Base-by-base conservation (phyloP, 768 basidiomycete genomes). In the Cubamyces lactineus region DNA sequence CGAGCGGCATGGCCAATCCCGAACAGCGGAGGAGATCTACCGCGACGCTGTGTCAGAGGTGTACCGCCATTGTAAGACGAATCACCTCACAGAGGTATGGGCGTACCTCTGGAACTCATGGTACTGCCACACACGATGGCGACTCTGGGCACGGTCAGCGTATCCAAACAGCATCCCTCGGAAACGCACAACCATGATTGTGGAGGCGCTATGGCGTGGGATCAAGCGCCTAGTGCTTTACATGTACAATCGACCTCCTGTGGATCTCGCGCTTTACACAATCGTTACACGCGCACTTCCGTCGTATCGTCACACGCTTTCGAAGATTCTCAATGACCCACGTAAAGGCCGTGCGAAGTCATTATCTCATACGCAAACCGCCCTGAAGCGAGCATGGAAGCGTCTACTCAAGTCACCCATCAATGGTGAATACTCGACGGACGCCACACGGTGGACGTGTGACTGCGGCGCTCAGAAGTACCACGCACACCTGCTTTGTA, bases 1-100 rank as follows among this genome's bases (percentile, higher is more conserved):
- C 5, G 70, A 71, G 40, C 61, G 65, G 2, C 51, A 66, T 50
- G 69, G 67, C 1, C 21, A 47, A 26, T 6, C 38, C 17, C 60
- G 53, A 5, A 58, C 62, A 7, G 59, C 69, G 11, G 61, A 60
- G 17, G 54, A 72, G 24, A 76, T 76, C 16, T 62, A 65, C 1
- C 9, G 48, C 0, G 58, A 68, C 30, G 69, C 73, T 6, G 76
- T 77, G 0, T 43, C 60, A 2, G 75, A 78, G 39, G 77, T 79
- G 57, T 73, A 72, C 65, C 58, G 65, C 21, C 70, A 64, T 49
- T 73, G 71, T 46, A 61, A 59, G 34, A 17, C 45, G 23, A 61
- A 71, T 40, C 49, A 64, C 39, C 68, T 73, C 7, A 43, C 61
- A 4, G 67, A 73, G 50, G 69, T 69, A 21, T 73, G 70, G 71